phyloP scores from a whole-genome alignment of 1,284 basidiomycete genomes.

The Sporisorium iseilematis-ciliati region DNA sequence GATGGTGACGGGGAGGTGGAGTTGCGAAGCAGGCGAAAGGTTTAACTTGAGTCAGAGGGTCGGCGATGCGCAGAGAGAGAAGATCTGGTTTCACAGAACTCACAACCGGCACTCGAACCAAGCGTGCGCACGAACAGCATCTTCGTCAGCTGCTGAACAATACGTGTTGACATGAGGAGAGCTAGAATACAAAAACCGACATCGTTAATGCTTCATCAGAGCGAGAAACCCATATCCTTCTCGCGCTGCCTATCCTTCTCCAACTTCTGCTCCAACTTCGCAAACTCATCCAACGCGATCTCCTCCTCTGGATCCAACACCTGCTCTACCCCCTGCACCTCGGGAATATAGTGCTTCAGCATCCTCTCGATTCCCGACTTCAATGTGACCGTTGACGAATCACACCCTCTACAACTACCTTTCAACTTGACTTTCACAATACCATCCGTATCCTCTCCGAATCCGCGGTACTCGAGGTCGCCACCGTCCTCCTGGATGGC shows the following conservation, averaged over 20 bases:
- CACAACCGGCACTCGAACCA: too few relatives aligned
- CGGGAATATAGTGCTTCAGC: constrained; percentile 99
- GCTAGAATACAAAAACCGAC: background rate
- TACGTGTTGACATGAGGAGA: background rate
- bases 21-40: too few relatives aligned
- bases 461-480: constrained; percentile 86
- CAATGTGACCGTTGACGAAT: constrained; percentile 90
- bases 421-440: constrained; percentile 85
- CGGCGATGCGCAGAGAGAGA: too few relatives aligned
- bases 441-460: constrained; percentile 74
- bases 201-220: constrained; percentile 12
- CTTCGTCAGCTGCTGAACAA: too few relatives aligned
- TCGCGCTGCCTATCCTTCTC: constrained; percentile 63
- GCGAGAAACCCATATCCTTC: constrained; percentile 57
- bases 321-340: constrained; percentile 97
- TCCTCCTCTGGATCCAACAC: constrained; percentile 90
- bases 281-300: constrained; percentile 88
- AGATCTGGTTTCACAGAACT: too few relatives aligned
- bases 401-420: constrained; percentile 95
- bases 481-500: constrained; percentile 97
- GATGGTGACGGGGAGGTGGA: too few relatives aligned
- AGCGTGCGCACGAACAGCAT: too few relatives aligned
- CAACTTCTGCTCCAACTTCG: constrained; percentile 87
- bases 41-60: too few relatives aligned
- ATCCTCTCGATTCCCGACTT: constrained; percentile 85